phyloP scores from a whole-genome alignment of 139 green algal genomes.

The Chara braunii region DNA sequence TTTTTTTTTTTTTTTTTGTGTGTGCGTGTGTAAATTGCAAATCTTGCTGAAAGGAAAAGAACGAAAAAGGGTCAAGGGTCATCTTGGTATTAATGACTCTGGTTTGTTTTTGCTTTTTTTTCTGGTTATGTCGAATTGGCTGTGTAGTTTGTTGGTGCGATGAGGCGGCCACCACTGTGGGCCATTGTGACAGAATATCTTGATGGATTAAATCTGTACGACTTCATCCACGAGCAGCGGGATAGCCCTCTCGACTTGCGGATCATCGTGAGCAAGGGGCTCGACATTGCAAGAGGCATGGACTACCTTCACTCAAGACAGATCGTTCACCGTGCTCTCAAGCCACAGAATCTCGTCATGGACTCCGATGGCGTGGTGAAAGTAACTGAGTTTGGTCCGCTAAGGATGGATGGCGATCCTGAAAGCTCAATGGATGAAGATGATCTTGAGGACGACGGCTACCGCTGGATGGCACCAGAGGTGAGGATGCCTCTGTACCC shows the following conservation, averaged over 20 bases:
- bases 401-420: neutral
- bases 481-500: constrained; percentile 35
- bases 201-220: constrained; percentile 21
- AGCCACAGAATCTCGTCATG: constrained; percentile 66
- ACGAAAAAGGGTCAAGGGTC: too few species aligned
- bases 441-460: constrained; percentile 50
- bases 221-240: constrained; percentile 49
- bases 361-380: constrained; percentile 1
- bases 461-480: constrained; percentile 64
- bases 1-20: too few species aligned
- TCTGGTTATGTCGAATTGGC: constrained; percentile 51
- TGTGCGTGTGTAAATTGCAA: too few species aligned
- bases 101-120: too few species aligned
- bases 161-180: constrained; percentile 82
- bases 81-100: too few species aligned
- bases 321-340: constrained; percentile 64
- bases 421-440: constrained; percentile 43
- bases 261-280: constrained; percentile 30
- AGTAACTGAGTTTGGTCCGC: constrained; percentile 39
- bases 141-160: constrained; percentile 95
- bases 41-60: too few species aligned
- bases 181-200: constrained; percentile 78
- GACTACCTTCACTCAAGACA: constrained; percentile 55
- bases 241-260: constrained; percentile 73
- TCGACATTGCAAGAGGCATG: constrained; percentile 55